Evolutionary conservation across 768 basidiomycete genomes (phyloP).

Genomic region (Glaciozyma martinii): DNA sequence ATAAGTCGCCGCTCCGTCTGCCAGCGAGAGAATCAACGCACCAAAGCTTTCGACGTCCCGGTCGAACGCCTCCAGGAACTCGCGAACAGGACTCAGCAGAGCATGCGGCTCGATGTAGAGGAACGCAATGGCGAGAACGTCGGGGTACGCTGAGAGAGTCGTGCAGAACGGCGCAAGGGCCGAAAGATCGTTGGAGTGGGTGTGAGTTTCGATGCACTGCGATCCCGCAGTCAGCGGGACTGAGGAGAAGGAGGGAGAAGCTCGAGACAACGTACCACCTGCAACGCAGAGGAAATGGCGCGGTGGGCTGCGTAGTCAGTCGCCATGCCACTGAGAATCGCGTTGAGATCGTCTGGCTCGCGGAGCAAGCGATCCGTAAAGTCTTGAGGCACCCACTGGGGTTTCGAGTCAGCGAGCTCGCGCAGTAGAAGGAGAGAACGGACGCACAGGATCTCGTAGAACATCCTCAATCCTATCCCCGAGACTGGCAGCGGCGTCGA

Average conservation of each 20-base stretch:
- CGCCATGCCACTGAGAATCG: not conserved
- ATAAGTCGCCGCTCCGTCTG: not conserved
- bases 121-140: conserved; percentile 7
- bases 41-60: conserved; percentile 7
- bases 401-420: not conserved
- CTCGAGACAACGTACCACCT: not conserved
- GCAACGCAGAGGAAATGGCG: not conserved
- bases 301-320: not conserved
- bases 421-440: not conserved
- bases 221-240: not conserved
- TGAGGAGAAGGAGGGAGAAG: not conserved
- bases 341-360: not conserved
- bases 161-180: conserved; percentile 7
- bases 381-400: not conserved
- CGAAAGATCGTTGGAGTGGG: conserved; percentile 6
- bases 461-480: not conserved
- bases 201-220: not conserved
- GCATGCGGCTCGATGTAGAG: conserved; percentile 16
- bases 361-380: not conserved
- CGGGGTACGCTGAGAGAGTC: not conserved
- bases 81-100: conserved; percentile 8
- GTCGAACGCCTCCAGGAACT: conserved; percentile 16
- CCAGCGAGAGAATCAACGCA: not conserved
- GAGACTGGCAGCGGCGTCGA: not conserved
- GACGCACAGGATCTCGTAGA: not conserved